phyloP scores from a whole-genome alignment of 139 green algal genomes.

The Closterium sp. region DNA sequence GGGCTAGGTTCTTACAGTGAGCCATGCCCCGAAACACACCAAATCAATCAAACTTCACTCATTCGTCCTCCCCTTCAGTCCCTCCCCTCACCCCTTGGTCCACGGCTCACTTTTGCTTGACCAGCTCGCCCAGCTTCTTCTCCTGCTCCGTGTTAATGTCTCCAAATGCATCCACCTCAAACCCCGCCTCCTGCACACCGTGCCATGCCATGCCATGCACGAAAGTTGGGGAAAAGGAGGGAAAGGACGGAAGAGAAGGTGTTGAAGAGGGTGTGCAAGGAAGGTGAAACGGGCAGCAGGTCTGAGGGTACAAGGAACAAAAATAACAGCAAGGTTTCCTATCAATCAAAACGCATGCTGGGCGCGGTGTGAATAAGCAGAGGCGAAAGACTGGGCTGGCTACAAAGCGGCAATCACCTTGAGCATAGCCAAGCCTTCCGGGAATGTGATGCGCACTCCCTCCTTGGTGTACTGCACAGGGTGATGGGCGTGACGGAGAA shows the following conservation, averaged over 20 bases:
- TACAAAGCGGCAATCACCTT: slow-evolving; percentile 38
- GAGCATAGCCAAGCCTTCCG: slow-evolving; percentile 91
- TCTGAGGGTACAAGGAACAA: background rate
- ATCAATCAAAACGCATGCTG: background rate
- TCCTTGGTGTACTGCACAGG: slow-evolving; percentile 65
- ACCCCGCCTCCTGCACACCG: slow-evolving; percentile 58
- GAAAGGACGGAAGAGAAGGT: background rate
- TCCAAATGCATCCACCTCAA: slow-evolving; percentile 76
- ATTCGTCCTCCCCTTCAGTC: background rate
- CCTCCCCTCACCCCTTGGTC: background rate
- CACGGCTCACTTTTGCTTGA: slow-evolving; percentile 77
- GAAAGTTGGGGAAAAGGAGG: background rate
- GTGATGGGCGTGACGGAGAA: background rate
- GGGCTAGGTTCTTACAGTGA: background rate
- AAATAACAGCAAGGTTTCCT: background rate
- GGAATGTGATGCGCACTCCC: slow-evolving; percentile 80
- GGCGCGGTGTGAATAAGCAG: background rate
- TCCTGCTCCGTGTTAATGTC: slow-evolving; percentile 95
- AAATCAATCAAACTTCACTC: background rate
- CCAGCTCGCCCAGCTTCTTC: slow-evolving; percentile 79
- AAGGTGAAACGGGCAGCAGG: background rate
- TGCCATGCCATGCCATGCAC: background rate
- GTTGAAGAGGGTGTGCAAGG: background rate
- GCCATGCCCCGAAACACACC: background rate
- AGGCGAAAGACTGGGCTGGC: background rate